Conservation (phyloP, 257 asterid genomes). For the Penstemon davidsonii region DNA sequence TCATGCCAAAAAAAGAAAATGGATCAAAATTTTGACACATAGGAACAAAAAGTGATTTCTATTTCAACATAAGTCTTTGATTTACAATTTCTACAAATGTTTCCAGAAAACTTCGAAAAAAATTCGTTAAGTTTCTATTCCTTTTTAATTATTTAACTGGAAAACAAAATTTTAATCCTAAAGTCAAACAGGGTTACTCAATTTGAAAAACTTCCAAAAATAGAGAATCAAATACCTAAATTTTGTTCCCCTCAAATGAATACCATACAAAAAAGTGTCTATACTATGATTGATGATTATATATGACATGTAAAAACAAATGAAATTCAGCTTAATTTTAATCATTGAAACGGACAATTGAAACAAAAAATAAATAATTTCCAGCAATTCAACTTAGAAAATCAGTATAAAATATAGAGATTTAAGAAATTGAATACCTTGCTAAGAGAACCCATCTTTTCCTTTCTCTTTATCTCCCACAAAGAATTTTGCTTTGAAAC, state of each 20-base stretch:
- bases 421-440: constrained; percentile 32
- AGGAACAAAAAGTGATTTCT: no score
- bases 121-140: no score
- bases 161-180: no score
- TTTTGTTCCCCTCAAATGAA: not conserved
- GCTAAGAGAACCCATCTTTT: constrained; percentile 41
- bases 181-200: no score
- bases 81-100: no score
- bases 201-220: no score
- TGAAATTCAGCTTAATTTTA: not conserved
- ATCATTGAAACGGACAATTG: not conserved
- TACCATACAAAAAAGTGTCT: not conserved
- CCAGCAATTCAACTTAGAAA: not conserved
- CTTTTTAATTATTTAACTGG: no score
- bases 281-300: not conserved
- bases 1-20: no score
- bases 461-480: not conserved
- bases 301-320: not conserved
- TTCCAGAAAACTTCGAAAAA: no score
- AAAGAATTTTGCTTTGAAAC: constrained; percentile 21
- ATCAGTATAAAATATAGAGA: not conserved
- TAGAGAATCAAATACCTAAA: no score
- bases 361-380: not conserved
- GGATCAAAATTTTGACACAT: no score
- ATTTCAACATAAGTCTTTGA: no score